A percentile compares a stretch with the other conserved stretches of the same genome.
Evolutionary conservation across 208 protist genomes (phyloP).

Genomic region (Porcisia deanei): DNA sequence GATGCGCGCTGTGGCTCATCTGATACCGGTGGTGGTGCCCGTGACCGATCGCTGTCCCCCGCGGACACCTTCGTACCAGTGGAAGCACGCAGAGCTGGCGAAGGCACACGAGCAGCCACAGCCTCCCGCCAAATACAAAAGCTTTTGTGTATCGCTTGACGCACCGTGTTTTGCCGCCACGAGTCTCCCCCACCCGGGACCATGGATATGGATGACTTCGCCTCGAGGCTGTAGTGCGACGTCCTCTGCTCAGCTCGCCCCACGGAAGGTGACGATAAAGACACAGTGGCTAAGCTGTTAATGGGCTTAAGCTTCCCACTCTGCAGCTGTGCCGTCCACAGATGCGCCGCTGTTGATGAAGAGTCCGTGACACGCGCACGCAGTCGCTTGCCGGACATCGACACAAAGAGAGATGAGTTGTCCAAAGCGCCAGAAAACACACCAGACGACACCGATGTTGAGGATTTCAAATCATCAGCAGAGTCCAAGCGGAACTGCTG

Average conservation of each 20-base stretch:
- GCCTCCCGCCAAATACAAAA: slow-evolving; percentile 1
- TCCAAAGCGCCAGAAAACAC: not conserved
- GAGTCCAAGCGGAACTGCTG: not conserved
- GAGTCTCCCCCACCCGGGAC: not conserved
- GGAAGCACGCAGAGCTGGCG: not conserved
- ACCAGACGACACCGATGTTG: not conserved
- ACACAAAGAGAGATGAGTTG: not conserved
- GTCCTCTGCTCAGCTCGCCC: not conserved
- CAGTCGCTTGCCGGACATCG: slow-evolving; percentile 11
- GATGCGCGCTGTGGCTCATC: not conserved
- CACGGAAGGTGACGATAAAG: not conserved
- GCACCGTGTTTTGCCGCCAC: not conserved
- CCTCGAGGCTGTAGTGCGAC: not conserved
- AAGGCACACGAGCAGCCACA: not conserved
- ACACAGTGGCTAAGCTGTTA: not conserved
- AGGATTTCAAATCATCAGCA: not conserved
- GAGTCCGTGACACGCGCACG: not conserved
- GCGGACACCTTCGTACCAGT: not conserved
- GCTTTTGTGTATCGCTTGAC: not conserved
- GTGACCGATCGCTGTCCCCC: not conserved
- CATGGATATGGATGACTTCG: not conserved
- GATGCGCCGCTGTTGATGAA: not conserved
- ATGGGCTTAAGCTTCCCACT: not conserved
- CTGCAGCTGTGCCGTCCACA: slow-evolving; percentile 10
- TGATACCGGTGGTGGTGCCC: not conserved